Base-by-base conservation (phyloP, 768 basidiomycete genomes). In the Naganishia randhawae region DNA sequence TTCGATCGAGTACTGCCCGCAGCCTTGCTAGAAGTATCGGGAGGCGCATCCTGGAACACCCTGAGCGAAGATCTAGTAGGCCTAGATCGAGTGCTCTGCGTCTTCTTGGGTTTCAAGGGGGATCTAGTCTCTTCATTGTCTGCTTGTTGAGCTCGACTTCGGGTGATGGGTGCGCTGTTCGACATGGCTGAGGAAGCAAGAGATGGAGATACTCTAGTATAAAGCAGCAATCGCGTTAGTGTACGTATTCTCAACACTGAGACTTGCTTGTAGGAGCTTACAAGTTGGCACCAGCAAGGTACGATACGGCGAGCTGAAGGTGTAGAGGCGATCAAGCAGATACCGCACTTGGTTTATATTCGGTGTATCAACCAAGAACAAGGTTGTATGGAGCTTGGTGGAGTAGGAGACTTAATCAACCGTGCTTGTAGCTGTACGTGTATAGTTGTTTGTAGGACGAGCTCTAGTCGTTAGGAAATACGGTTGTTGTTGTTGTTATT, bases 141-240 rank as follows among this genome's bases (percentile, higher is more conserved):
- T 7, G 33, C 22, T 4, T 27, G 35, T 19, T 61, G 57, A 1
- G n/a, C 29, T 13, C 57, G 57, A 41, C 57, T 61, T 41, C 57
- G 57, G 16, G 57, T 61, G 39, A 61, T 39, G 17, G 57, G 57
- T 14, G 57, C 39, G 37, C 57, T 61, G 57, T 41, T 61, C 39
- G 57, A 61, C 57, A 61, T 61, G 9, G 5, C 31, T 32, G 54
- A 14, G 31, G 51, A 32, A 17, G 27, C 29, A 53, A 53, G 14
- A 33, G 32, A 7, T 22, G 31, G 14, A 25, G 2, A 31, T 29
- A 5, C 51, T 22, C n/a, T 32, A 19, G 9, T 14, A 16, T 25
- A 19, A 16, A 55, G 10, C 14, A 25, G 27, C 17, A 53, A 32
- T 22, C n/a, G 7, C 3, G 11, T 48, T 22, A 48, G 45, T 48